Conservation (phyloP, 129 eudicot species). For the Artemisia argyi region DNA sequence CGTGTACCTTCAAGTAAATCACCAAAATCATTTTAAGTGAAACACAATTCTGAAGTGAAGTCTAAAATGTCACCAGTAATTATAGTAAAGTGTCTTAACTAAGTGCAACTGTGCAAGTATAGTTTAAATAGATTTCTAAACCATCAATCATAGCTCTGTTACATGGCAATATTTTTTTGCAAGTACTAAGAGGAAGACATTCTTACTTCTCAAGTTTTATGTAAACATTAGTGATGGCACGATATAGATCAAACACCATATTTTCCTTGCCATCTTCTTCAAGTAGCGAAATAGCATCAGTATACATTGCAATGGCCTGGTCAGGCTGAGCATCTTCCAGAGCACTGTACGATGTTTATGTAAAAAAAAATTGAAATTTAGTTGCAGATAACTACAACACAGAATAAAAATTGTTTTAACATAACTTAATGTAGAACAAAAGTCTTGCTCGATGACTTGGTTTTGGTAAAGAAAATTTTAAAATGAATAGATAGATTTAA, state of each 20-base stretch:
- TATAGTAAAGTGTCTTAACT: not conserved
- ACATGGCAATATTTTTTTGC: not conserved
- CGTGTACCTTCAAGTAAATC: slow-evolving; percentile 46
- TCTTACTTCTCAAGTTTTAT: slow-evolving; percentile 83
- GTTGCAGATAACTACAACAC: not conserved
- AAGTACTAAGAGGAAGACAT: slow-evolving; percentile 1
- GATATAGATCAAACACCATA: slow-evolving; percentile 93
- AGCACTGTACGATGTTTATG: slow-evolving; percentile 46
- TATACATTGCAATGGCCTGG: slow-evolving; percentile 67
- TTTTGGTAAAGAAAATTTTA: slow-evolving; percentile 9
- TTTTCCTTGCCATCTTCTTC: slow-evolving; percentile 96
- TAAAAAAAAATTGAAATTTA: not conserved
- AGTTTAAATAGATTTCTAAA: not conserved
- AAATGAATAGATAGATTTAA: slow-evolving; percentile 5
- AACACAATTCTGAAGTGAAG: not conserved
- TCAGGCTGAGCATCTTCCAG: slow-evolving; percentile 84
- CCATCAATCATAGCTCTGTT: not conserved
- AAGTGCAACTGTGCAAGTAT: not conserved
- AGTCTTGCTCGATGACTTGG: not conserved
- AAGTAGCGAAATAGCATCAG: slow-evolving; percentile 69
- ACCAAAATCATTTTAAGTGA: slow-evolving; percentile 7
- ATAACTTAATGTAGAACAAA: not conserved
- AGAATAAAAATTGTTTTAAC: not conserved
- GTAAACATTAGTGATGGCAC: slow-evolving; percentile 72
- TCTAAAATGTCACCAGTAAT: not conserved